Evolutionary conservation across 768 basidiomycete genomes (phyloP).

Genomic region (Asterophora lycoperdoides): DNA sequence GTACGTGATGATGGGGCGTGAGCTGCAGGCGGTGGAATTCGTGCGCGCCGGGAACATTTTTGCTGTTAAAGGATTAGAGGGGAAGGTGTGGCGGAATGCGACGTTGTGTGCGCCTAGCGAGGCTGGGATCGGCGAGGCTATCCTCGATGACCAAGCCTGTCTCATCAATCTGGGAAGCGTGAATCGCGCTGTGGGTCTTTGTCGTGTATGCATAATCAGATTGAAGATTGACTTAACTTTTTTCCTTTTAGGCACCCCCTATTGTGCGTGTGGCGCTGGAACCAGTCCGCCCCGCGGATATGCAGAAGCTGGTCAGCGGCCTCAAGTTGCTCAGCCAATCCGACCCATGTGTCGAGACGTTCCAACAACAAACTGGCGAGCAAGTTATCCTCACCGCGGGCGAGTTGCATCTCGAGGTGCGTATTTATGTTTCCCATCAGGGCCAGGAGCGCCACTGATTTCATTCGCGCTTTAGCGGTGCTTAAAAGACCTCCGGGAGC

Average conservation of each 20-base stretch:
- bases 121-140: slow-evolving; percentile 33
- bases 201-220: neutral
- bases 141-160: slow-evolving; percentile 38
- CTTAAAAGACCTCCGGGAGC: slow-evolving; percentile 90
- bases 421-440: slow-evolving; percentile 12
- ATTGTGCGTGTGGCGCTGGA: slow-evolving; percentile 96
- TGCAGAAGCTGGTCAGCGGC: slow-evolving; percentile 84
- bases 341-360: slow-evolving; percentile 96
- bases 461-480: slow-evolving; percentile 64
- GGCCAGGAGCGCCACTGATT: neutral
- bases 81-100: slow-evolving; percentile 85
- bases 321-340: slow-evolving; percentile 88
- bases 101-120: slow-evolving; percentile 75
- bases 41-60: slow-evolving; percentile 94
- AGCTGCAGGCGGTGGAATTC: slow-evolving; percentile 76
- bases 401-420: slow-evolving; percentile 90
- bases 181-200: slow-evolving; percentile 49
- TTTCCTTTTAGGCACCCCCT: slow-evolving; percentile 60
- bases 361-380: slow-evolving; percentile 96
- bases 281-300: slow-evolving; percentile 75
- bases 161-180: slow-evolving; percentile 81
- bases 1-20: slow-evolving; percentile 98
- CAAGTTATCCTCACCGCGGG: slow-evolving; percentile 96
- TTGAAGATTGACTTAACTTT: slow-evolving; percentile 12
- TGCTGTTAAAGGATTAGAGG: slow-evolving; percentile 85